Conservation (phyloP, 2,329 filamentous ascomycete species). For the Aspergillus sergii region DNA sequence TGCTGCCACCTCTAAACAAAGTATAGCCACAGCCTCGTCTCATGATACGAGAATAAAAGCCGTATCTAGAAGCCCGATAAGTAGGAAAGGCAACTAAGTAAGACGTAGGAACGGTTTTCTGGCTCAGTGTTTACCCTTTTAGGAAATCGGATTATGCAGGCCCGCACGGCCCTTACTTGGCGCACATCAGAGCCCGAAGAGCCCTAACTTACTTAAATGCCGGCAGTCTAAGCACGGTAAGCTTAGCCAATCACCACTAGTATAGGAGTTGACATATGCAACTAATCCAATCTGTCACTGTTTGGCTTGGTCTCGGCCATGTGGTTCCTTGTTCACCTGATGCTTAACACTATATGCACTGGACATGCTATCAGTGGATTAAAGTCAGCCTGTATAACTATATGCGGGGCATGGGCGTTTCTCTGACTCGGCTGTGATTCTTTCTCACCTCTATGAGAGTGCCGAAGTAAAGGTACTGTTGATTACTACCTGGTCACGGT, state of each 20-base stretch:
- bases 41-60: background rate
- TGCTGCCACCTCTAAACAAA: background rate
- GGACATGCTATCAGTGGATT: no score
- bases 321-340: background rate
- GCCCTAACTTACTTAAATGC: background rate
- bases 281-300: background rate
- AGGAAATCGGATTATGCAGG: background rate
- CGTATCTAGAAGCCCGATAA: background rate
- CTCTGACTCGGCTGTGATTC: no score
- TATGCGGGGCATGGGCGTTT: no score
- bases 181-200: no score
- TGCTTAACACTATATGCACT: no score
- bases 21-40: background rate
- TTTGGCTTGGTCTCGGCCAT: background rate
- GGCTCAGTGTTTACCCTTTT: slow-evolving; percentile 7
- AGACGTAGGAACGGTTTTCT: background rate
- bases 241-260: background rate
- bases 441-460: no score
- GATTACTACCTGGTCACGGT: background rate
- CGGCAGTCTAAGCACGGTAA: background rate
- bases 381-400: no score
- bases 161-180: background rate
- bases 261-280: background rate
- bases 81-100: no score
- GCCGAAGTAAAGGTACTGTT: no score